These are phyloP conservation scores for Aphanomyces euteiches DNA, from an alignment of 352 stramenopile species.

Conservation along the genomic window DNA sequence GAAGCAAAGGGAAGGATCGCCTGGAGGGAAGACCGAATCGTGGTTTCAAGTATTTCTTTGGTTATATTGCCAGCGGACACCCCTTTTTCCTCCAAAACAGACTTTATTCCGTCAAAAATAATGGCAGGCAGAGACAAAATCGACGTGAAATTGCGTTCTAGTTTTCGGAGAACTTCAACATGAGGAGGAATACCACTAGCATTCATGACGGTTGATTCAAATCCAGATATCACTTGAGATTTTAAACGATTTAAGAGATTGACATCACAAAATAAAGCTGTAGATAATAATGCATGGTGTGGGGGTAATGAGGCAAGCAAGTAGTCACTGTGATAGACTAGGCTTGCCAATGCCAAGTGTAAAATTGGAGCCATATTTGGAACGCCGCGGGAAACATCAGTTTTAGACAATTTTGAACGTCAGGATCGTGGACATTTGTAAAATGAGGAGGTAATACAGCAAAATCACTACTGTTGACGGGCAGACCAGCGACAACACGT, in stretches of 20 bases:
- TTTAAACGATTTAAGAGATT: too few relatives aligned
- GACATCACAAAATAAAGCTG: not conserved
- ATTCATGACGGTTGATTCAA: not conserved
- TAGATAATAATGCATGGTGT: not conserved
- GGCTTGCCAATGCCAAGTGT: not conserved
- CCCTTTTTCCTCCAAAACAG: too few relatives aligned
- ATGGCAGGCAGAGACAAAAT: too few relatives aligned
- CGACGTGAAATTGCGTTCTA: too few relatives aligned
- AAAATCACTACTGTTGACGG: constrained; percentile 21
- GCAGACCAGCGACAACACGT: constrained; percentile 18
- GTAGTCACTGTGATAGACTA: not conserved
- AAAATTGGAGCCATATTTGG: not conserved
- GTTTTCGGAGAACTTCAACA: too few relatives aligned
- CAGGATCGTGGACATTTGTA: too few relatives aligned
- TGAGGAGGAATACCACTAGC: too few relatives aligned
- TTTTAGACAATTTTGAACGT: not conserved
- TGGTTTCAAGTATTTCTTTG: not conserved
- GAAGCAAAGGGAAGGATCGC: too few relatives aligned
- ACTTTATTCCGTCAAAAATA: too few relatives aligned
- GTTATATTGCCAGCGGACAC: not conserved
- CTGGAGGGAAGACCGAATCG: not conserved
- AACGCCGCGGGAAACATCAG: not conserved
- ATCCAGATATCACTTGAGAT: not conserved
- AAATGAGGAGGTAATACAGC: constrained; percentile 27
- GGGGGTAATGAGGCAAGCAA: not conserved